Evolutionary conservation across 306 rosid genomes (phyloP).

Genomic region (Rosa lucieae): DNA sequence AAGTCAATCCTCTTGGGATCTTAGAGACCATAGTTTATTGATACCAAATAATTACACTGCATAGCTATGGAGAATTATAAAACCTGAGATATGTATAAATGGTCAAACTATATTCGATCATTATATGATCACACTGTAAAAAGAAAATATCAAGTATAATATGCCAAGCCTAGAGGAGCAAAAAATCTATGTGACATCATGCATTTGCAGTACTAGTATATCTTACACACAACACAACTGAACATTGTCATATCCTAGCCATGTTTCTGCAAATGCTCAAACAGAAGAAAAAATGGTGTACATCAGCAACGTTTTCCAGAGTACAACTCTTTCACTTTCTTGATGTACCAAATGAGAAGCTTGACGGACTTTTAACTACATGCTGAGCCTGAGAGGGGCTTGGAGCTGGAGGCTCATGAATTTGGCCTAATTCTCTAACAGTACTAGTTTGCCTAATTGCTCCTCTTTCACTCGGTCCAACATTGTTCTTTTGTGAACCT

Average conservation of each 20-base stretch:
- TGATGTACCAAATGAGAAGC: slow-evolving; percentile 45
- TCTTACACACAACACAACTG: neutral
- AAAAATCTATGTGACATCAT: neutral
- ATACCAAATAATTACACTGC: neutral
- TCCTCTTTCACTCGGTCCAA: slow-evolving; percentile 15
- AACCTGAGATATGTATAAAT: neutral
- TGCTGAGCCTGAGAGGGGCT: slow-evolving; percentile 19
- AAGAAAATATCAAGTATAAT: neutral
- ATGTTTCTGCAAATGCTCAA: neutral
- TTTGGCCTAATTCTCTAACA: slow-evolving; percentile 15
- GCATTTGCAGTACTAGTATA: neutral
- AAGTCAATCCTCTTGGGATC: neutral
- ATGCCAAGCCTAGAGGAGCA: neutral
- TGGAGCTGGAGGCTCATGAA: slow-evolving; percentile 24
- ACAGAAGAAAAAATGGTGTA: neutral
- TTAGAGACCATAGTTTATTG: neutral
- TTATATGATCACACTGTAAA: too few relatives aligned
- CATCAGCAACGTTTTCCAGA: neutral
- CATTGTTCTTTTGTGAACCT: slow-evolving; percentile 27
- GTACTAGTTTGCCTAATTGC: neutral
- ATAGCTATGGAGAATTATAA: neutral
- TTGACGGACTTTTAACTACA: slow-evolving; percentile 33
- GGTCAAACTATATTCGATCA: too few relatives aligned
- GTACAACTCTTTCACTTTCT: neutral
- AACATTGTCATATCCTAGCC: neutral